phyloP scores from a whole-genome alignment of 176 grass and related monocot genomes.

The Ensete ventricosum region DNA sequence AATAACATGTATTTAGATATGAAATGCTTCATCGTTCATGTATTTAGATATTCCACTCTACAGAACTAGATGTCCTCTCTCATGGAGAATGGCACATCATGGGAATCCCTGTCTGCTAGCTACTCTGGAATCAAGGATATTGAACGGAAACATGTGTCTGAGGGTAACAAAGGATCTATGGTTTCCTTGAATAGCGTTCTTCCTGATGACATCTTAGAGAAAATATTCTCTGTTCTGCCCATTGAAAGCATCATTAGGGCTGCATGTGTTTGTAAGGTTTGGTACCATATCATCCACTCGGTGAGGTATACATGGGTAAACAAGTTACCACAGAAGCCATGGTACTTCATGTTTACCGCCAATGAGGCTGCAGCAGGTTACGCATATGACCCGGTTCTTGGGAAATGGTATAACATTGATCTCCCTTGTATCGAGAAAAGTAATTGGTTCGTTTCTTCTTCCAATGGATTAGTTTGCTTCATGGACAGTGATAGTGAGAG shows the following conservation, averaged over 20 bases:
- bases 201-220: conserved; percentile 83
- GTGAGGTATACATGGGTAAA: conserved; percentile 41
- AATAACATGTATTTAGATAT: no score
- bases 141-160: neutral
- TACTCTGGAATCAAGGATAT: no score
- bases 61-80: conserved; percentile 6
- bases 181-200: conserved; percentile 50
- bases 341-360: conserved; percentile 96
- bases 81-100: conserved; percentile 33
- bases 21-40: no score
- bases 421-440: conserved; percentile 64
- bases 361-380: conserved; percentile 45
- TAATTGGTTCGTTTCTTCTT: conserved; percentile 63
- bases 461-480: conserved; percentile 22
- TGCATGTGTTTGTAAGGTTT: conserved; percentile 65
- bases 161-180: conserved; percentile 21
- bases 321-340: conserved; percentile 64
- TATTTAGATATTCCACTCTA: no score
- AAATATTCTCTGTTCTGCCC: conserved; percentile 76
- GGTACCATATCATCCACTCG: conserved; percentile 52
- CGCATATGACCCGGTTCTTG: conserved; percentile 66
- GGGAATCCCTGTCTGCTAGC: no score
- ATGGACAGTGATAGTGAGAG: neutral
- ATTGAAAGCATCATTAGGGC: conserved; percentile 60
- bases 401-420: conserved; percentile 78